Evolutionary conservation across 2,329 filamentous ascomycete genomes (phyloP).

Genomic region (Diaporthe aspalathi): DNA sequence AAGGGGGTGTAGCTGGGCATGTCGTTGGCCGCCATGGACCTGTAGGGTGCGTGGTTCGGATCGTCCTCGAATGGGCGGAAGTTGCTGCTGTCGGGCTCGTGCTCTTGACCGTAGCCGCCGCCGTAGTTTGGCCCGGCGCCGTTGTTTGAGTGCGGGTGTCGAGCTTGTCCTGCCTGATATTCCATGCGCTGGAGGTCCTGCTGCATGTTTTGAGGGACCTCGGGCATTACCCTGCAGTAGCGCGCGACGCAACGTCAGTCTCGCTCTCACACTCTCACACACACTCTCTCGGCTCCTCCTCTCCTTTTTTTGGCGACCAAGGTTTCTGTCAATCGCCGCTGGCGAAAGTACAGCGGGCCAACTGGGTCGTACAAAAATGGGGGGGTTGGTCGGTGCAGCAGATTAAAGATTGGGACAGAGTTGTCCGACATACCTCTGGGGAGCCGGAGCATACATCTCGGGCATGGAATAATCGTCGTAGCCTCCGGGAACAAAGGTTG

Average conservation of each 20-base stretch:
- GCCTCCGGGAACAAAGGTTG: slow-evolving; percentile 69
- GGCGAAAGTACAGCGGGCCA: slow-evolving; percentile 26
- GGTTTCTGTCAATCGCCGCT: slow-evolving; percentile 28
- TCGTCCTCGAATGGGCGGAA: slow-evolving; percentile 58
- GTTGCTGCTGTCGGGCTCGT: slow-evolving; percentile 52
- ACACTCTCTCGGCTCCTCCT: slow-evolving; percentile 43
- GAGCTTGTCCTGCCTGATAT: slow-evolving; percentile 74
- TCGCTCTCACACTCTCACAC: background rate
- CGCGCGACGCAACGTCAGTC: slow-evolving; percentile 52
- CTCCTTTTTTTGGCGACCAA: slow-evolving; percentile 37
- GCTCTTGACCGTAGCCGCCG: slow-evolving; percentile 48
- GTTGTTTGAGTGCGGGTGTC: slow-evolving; percentile 48
- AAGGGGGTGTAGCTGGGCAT: slow-evolving; percentile 91
- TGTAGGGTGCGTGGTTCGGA: slow-evolving; percentile 48
- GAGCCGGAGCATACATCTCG: slow-evolving; percentile 67
- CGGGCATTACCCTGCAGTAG: slow-evolving; percentile 82
- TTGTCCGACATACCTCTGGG: slow-evolving; percentile 63
- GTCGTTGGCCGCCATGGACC: slow-evolving; percentile 58
- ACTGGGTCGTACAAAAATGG: slow-evolving; percentile 35
- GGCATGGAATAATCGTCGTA: slow-evolving; percentile 72
- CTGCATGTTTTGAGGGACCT: slow-evolving; percentile 97
- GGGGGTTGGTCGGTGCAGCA: slow-evolving; percentile 27
- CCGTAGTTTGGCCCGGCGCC: slow-evolving; percentile 45
- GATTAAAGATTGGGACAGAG: slow-evolving; percentile 15
- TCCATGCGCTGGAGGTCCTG: slow-evolving; percentile 93